Base-by-base conservation (phyloP, 2,329 filamentous ascomycete genomes). In the Xylaria sp. region DNA sequence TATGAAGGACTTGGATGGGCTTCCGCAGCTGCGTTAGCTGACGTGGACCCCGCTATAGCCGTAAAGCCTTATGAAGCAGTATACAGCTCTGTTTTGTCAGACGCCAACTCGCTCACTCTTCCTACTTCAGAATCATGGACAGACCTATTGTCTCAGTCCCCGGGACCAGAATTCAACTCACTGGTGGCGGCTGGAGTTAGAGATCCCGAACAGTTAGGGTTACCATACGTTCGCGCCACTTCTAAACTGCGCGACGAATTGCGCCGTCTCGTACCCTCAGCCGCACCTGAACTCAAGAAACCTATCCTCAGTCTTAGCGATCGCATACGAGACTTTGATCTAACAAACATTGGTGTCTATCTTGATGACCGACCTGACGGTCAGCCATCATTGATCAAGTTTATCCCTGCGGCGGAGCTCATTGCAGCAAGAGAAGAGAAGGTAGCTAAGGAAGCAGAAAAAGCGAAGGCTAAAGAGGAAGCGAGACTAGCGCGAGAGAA, bases 261-360 rank as follows among this genome's bases (percentile, higher is more conserved):
- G 0, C 85, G 88, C 3, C 82, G 83, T 6, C 79, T 92, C 0
- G 84, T 85, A 3, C 79, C 83, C 0, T 79, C 81, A 1, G 79
- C 82, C 42, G 75, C 80, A 0, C 79, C 85, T 0, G 81, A 85
- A 17, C 84, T 88, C 1, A 89, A 91, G 68, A 93, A 93, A 77
- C 87, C 91, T 3, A 89, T 96, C 45, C 88, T 98, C 1, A 80
- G 84, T 0, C 86, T 97, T 55, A 96, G 92, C 72, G 95, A 97
- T 77, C 85, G 87, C 19, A 88, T 98, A 51, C 92, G 94, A 61
- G 93, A 98, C 78, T 85, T 89, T 9, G 89, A 94, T 65, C 88
- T 98, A 11, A 94, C 92, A 75, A 90, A 94, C 66, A 83, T 97
- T 0, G 93, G 91, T 45, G 91, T 98, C 66, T 97, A 97, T 76